Base-by-base conservation (phyloP, 768 basidiomycete genomes). In the Calocera viscosa region DNA sequence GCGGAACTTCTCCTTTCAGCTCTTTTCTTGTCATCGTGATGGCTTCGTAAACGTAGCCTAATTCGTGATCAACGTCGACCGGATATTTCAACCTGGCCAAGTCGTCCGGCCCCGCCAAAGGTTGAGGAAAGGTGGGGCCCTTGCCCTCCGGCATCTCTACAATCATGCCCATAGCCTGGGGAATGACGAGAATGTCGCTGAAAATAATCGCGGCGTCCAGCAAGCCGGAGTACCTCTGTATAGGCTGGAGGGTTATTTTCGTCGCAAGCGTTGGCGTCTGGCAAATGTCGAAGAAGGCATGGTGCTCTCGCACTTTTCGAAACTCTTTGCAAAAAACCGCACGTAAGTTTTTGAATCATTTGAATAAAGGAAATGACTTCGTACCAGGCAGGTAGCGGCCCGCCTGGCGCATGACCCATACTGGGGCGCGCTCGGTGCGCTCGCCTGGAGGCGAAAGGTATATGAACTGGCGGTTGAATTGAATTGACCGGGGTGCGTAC, bases 371-470 rank as follows among this genome's bases (percentile, higher is more conserved):
- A 34, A 19, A n/a, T 60, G 67, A 74, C 7, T 24, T 47, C 77
- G 74, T 72, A 90, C 90, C 94, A 77, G 94, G 94, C 53, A 97
- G 84, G 78, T 95, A 94, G 65, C 94, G 85, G 63, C 94, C 94
- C 26, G 94, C 94, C 75, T 97, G 94, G 38, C 94, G 85, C 94
- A 97, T 97, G 64, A 95, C 89, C 94, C 94, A 97, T 67, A 94
- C 92, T n/a, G 94, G 94, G 7, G 94, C 92, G 66, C 90, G 85
- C 73, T 93, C 91, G 0, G 91, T 94, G 75, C 82, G 80, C 76
- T 95, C 88, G 32, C 91, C 91, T 88, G 71, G 65, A 30, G 14
- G 30, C 19, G 66, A 41, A 12, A 16, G 14, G 53, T 19, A 35
- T 28, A 47, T 49, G 41, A 63, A 63, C 63, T 33, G 49, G 22